A percentile compares a stretch with the other conserved stretches of the same genome.
phyloP scores from a whole-genome alignment of 2,329 filamentous ascomycete species.

The Botrytis aclada region DNA sequence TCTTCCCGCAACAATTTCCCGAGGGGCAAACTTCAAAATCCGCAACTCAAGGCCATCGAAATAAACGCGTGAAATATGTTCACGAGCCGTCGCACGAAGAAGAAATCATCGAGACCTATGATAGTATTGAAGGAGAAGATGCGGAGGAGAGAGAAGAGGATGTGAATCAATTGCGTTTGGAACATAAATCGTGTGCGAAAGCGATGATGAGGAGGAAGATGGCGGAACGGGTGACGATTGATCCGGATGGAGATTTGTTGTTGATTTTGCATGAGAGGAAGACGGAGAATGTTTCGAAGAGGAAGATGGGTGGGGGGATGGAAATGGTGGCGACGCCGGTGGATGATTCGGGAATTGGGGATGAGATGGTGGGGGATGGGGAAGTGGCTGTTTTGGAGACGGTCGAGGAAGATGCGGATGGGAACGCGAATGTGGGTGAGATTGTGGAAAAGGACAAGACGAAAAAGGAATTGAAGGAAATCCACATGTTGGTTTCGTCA shows the following conservation, averaged over 20 bases:
- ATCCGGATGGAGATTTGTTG: conserved; percentile 15
- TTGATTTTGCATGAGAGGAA: conserved; percentile 8
- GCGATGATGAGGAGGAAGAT: conserved; percentile 3
- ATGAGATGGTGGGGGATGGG: not conserved
- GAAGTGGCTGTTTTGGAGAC: not conserved
- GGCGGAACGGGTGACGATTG: conserved; percentile 2
- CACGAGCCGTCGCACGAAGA: not conserved
- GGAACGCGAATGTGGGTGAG: not conserved
- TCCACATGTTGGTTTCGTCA: conserved; percentile 27
- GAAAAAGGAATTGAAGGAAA: not conserved
- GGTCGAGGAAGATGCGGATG: not conserved
- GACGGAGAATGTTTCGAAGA: not conserved
- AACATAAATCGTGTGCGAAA: conserved; percentile 1
- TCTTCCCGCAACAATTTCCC: conserved; percentile 14
- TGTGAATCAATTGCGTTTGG: conserved; percentile 5
- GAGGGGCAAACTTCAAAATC: not conserved
- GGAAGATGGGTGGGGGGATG: not conserved
- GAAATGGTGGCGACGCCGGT: not conserved
- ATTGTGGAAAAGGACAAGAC: not conserved
- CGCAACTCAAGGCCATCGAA: not conserved
- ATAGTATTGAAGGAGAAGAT: not conserved
- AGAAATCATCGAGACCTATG: not conserved
- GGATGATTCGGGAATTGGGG: conserved; percentile 14
- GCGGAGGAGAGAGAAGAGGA: not conserved
- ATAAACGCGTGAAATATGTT: conserved; percentile 8